Evolutionary conservation across 768 basidiomycete species (phyloP).

Genomic region (Lentinus tigrinus): DNA sequence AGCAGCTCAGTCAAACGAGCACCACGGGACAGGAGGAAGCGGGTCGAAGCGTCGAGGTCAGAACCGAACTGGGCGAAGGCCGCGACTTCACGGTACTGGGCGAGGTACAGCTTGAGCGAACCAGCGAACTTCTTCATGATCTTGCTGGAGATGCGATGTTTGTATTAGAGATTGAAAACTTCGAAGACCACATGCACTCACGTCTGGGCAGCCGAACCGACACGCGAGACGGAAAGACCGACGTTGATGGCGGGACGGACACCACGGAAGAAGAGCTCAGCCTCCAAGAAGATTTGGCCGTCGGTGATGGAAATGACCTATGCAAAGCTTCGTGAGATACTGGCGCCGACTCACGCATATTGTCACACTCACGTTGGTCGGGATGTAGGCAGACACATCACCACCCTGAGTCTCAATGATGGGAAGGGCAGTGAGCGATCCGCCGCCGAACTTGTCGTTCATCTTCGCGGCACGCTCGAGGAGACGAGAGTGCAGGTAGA

Average conservation of each 20-base stretch:
- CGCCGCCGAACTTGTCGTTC: conserved; percentile 98
- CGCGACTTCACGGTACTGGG: conserved; percentile 99
- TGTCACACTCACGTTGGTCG: conserved; percentile 69
- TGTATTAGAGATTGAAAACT: too few species aligned
- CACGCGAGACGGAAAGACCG: conserved; percentile 99
- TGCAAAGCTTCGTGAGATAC: not conserved
- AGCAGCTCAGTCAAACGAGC: conserved; percentile 96
- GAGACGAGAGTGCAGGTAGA: conserved; percentile 99
- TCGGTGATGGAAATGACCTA: conserved; percentile 99
- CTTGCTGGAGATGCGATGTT: conserved; percentile 49
- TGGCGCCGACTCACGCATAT: not conserved
- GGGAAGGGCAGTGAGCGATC: conserved; percentile 96
- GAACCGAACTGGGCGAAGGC: conserved; percentile 99
- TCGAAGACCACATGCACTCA: conserved; percentile 56
- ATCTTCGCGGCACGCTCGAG: conserved; percentile 99
- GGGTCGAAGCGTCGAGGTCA: conserved; percentile 98
- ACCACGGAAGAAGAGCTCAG: conserved; percentile 99
- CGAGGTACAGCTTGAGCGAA: conserved; percentile 99
- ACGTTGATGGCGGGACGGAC: conserved; percentile 99
- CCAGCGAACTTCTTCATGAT: conserved; percentile 99
- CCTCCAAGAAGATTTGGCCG: conserved; percentile 99
- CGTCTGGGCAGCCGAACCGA: conserved; percentile 99
- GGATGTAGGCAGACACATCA: conserved; percentile 99
- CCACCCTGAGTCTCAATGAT: conserved; percentile 99
- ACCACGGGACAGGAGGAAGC: conserved; percentile 97